Conservation (phyloP, 306 rosid species). For the Aeschynomene evenia region DNA sequence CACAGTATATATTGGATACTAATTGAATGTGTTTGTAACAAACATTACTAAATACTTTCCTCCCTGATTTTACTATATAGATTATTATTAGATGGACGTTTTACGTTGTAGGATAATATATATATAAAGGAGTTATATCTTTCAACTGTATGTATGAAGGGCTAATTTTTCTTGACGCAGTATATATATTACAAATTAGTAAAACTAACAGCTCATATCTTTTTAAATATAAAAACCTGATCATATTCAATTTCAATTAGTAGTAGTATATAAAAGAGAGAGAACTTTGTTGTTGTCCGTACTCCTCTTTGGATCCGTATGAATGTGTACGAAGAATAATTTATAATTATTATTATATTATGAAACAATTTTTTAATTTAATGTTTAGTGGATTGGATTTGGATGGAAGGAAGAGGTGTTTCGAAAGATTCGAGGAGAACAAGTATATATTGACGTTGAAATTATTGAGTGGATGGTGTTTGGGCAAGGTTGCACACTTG, state of each 20-base stretch:
- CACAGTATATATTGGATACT: no score
- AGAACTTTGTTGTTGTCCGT: not conserved
- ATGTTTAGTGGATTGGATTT: not conserved
- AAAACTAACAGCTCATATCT: not conserved
- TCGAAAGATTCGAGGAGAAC: not conserved
- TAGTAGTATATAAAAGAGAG: no score
- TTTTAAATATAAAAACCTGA: no score
- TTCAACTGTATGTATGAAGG: not conserved
- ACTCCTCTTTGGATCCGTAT: not conserved
- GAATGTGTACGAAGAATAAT: not conserved
- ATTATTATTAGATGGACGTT: no score
- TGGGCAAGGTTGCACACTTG: slow-evolving; percentile 38
- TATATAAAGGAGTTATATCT: no score
- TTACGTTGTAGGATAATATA: no score
- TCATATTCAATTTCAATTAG: not conserved
- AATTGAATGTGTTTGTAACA: no score
- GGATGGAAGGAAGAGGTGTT: slow-evolving; percentile 20
- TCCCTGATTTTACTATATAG: no score
- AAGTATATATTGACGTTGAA: not conserved
- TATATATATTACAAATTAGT: no score
- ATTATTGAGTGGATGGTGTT: not conserved
- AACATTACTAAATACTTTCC: no score
- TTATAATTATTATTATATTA: not conserved
- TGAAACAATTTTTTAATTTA: not conserved
- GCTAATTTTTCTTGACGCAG: no score